These are phyloP conservation scores for Trichoderma hamatum DNA, from an alignment of 2,329 filamentous ascomycete genomes.

Conservation along the genomic window DNA sequence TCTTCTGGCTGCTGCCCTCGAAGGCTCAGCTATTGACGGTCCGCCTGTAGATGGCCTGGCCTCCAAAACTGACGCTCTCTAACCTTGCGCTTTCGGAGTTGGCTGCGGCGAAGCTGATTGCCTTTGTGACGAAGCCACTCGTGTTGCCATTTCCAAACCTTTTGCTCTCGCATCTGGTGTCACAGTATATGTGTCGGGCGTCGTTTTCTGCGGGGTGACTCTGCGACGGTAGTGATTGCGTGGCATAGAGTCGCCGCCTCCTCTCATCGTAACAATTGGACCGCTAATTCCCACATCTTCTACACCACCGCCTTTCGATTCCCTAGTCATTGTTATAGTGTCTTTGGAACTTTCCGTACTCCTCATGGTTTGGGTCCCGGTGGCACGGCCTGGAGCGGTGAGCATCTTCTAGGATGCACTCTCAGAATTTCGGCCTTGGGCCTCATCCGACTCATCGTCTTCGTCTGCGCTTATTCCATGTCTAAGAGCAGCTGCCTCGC, in stretches of 20 bases:
- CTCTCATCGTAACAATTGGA: conserved; percentile 15
- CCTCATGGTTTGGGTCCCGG: background rate
- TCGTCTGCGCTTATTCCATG: conserved; percentile 45
- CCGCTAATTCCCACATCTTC: background rate
- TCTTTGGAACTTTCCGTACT: background rate
- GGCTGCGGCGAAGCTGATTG: background rate
- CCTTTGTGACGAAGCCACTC: background rate
- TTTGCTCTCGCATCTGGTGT: background rate
- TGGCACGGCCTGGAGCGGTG: conserved; percentile 16
- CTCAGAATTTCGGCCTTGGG: conserved; percentile 33
- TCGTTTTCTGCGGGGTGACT: background rate
- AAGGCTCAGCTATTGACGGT: background rate
- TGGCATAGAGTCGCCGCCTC: background rate
- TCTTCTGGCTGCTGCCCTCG: background rate
- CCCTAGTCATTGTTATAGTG: background rate
- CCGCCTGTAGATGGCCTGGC: background rate
- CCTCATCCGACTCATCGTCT: conserved; percentile 44
- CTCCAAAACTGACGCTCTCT: conserved; percentile 17
- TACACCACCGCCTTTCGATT: background rate
- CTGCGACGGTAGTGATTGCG: conserved; percentile 4
- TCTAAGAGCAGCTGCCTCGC: conserved; percentile 57
- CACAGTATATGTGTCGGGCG: background rate
- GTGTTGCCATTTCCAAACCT: background rate
- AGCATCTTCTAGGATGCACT: conserved; percentile 40
- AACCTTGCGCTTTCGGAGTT: background rate